These are phyloP conservation scores for Corchorus capsularis DNA, from an alignment of 345 rosid genomes.

Conservation along the genomic window DNA sequence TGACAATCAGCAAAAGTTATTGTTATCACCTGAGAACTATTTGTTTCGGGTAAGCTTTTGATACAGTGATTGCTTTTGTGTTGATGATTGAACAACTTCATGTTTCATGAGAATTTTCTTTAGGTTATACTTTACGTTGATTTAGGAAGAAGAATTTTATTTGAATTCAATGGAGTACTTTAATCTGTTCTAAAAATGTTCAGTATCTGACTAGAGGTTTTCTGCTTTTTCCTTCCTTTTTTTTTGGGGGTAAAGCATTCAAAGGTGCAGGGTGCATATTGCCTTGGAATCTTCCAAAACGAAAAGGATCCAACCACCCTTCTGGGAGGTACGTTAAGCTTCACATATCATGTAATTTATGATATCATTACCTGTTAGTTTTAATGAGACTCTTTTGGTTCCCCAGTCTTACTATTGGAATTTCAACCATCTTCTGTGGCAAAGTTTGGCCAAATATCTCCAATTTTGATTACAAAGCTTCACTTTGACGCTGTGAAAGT, in stretches of 20 bases:
- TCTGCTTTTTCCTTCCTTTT: slow-evolving; percentile 19
- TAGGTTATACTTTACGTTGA: slow-evolving; percentile 1
- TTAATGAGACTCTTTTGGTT: not conserved
- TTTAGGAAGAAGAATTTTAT: not conserved
- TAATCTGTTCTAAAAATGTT: not conserved
- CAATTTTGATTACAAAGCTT: not conserved
- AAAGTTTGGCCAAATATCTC: not conserved
- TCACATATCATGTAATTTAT: not conserved
- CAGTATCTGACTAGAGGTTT: slow-evolving; percentile 25
- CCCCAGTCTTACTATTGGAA: not conserved
- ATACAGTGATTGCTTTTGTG: slow-evolving; percentile 12
- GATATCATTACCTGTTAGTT: not conserved
- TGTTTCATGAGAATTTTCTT: slow-evolving; percentile 1
- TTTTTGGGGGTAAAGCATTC: slow-evolving; percentile 67
- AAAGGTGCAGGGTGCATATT: slow-evolving; percentile 71
- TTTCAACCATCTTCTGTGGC: not conserved
- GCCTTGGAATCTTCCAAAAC: slow-evolving; percentile 88
- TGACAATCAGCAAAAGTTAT: slow-evolving; percentile 64
- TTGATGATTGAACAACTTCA: slow-evolving; percentile 6
- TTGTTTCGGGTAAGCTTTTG: slow-evolving; percentile 66
- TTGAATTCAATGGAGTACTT: slow-evolving; percentile 7
- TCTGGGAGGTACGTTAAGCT: slow-evolving; percentile 63
- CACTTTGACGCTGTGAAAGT: not conserved
- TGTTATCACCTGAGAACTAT: slow-evolving; percentile 89
- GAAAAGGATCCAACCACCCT: slow-evolving; percentile 88